Base-by-base conservation (phyloP, 768 basidiomycete species). In the Suillus americanus region DNA sequence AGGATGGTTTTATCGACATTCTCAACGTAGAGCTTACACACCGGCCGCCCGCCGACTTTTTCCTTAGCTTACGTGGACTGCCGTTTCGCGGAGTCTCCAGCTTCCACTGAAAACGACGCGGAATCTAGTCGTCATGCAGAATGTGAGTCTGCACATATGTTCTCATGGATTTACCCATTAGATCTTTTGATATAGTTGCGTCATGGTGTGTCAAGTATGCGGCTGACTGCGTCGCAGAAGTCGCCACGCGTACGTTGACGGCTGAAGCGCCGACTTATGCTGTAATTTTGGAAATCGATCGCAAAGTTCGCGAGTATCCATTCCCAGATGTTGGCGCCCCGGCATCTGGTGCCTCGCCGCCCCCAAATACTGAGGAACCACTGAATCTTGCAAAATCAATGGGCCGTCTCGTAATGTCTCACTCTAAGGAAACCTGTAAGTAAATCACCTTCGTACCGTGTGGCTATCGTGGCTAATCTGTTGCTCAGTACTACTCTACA, bases 31-130 rank as follows among this genome's bases (percentile, higher is more conserved):
- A 86, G 88, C 68, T 78, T 92, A 13, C 84, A 84, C 62, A 89
- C 86, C 0, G 90, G 90, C 13, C 83, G 90, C 35, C 90, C 90
- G 0, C 90, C 90, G 0, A 82, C 85, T 2, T 88, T 92, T 65
- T 84, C 83, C 6, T 79, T 86, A 3, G 81, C 85, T 0, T 91
- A 87, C 66, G 79, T 89, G 56, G 90, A 92, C 74, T 91, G 89
- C 71, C 79, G 79, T 53, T 86, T 80, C 67, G 90, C 90, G 72
- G 77, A 38, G 71, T 74, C 10, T 14, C 67, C 55, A n/a, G 57
- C 53, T 30, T 41, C 48, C 1, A 25, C 16, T 16, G 72, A 68
- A 3, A 65, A 20, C 10, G 56, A 64, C 25, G 55, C 16, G 20
- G 76, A 76, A 8, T 66, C 62, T 20, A 74, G 38, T 40, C 38